These are phyloP conservation scores for Penicillium frequentans DNA, from an alignment of 2,329 filamentous ascomycete genomes.

Conservation along the genomic window DNA sequence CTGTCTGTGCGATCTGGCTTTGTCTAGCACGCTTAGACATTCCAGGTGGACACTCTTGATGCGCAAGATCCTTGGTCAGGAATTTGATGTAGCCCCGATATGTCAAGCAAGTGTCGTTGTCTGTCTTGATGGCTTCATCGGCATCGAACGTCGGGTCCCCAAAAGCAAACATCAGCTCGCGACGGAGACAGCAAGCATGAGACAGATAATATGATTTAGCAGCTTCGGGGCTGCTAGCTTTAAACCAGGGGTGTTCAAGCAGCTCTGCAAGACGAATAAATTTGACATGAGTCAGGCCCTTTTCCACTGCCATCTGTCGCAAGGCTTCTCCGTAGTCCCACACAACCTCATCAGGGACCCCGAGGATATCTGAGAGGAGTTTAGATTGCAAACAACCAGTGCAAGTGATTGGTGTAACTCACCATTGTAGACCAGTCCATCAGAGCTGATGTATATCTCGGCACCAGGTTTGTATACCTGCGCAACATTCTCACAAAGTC, in stretches of 20 bases:
- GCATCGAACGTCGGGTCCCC: slow-evolving; percentile 27
- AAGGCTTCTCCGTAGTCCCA: slow-evolving; percentile 43
- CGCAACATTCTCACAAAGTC: slow-evolving; percentile 40
- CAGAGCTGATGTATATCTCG: slow-evolving; percentile 44
- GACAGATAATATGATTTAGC: slow-evolving; percentile 27
- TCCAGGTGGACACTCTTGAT: slow-evolving; percentile 11
- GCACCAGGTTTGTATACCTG: slow-evolving; percentile 43
- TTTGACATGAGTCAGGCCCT: slow-evolving; percentile 33
- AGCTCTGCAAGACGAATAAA: slow-evolving; percentile 42
- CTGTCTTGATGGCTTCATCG: slow-evolving; percentile 26
- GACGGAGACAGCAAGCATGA: slow-evolving; percentile 26
- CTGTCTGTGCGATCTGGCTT: slow-evolving; percentile 20
- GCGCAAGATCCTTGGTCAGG: slow-evolving; percentile 26
- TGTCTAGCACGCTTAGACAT: slow-evolving; percentile 21
- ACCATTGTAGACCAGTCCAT: slow-evolving; percentile 45
- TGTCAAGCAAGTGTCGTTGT: slow-evolving; percentile 29
- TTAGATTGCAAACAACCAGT: not conserved
- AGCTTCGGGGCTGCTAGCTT: slow-evolving; percentile 14
- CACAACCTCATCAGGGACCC: slow-evolving; percentile 42
- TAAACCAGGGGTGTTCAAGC: slow-evolving; percentile 29
- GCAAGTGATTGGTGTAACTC: not conserved
- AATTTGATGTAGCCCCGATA: slow-evolving; percentile 32
- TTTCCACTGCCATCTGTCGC: slow-evolving; percentile 36
- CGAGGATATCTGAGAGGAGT: slow-evolving; percentile 35
- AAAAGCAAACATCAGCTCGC: slow-evolving; percentile 26